These are phyloP conservation scores for Cicer cuneatum DNA, from an alignment of 306 rosid species.

Conservation along the genomic window DNA sequence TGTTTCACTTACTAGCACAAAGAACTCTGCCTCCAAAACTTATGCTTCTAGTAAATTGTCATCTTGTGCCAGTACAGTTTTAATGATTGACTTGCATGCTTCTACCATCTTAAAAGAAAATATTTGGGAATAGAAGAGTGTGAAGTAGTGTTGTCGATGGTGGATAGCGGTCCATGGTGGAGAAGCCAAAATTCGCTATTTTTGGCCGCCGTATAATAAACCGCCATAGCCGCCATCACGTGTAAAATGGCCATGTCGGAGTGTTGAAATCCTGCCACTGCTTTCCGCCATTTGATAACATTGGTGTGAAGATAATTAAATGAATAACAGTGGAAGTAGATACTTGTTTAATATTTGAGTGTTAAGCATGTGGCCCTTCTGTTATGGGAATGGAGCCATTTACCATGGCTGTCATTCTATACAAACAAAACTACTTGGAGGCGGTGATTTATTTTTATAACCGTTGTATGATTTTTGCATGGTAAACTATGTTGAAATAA, in stretches of 20 bases:
- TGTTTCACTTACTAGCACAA: conserved; percentile 21
- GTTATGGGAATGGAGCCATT: conserved; percentile 15
- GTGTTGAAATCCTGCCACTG: too few relatives aligned
- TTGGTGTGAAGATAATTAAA: neutral
- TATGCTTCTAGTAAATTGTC: conserved; percentile 25
- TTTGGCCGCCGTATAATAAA: too few relatives aligned
- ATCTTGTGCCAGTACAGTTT: conserved; percentile 7
- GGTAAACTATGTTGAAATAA: conserved; percentile 12
- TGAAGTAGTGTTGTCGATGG: too few relatives aligned
- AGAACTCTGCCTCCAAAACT: conserved; percentile 2
- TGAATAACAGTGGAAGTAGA: neutral
- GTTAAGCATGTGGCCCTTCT: conserved; percentile 15
- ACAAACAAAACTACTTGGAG: conserved; percentile 2
- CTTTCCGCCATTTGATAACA: too few relatives aligned
- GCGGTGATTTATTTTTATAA: conserved; percentile 14
- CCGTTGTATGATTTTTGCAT: conserved; percentile 9
- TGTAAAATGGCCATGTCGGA: too few relatives aligned
- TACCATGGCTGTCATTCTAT: conserved; percentile 2
- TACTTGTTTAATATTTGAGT: neutral
- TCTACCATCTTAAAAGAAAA: conserved; percentile 14
- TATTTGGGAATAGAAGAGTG: neutral
- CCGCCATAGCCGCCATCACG: too few relatives aligned
- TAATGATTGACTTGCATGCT: conserved; percentile 5
- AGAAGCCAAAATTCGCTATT: too few relatives aligned
- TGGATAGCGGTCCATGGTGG: too few relatives aligned